Percentiles rank a stretch among this genome's conserved stretches.
phyloP scores from a whole-genome alignment of 306 rosid species.

The Bauhinia variegata region DNA sequence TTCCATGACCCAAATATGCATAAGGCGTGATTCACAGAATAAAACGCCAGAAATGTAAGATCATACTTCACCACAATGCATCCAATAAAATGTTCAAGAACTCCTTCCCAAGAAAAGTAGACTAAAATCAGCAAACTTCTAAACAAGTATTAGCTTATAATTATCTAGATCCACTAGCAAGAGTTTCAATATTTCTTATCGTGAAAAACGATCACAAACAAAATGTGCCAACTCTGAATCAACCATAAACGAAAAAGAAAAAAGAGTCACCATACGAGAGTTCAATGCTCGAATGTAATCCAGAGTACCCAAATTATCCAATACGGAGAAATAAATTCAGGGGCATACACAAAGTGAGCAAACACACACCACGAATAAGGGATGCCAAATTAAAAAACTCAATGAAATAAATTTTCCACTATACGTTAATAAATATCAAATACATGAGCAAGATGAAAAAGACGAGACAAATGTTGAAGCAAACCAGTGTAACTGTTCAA shows the following conservation, averaged over 20 bases:
- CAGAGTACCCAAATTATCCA: slow-evolving; percentile 2
- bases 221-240: slow-evolving; percentile 12
- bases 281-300: background rate
- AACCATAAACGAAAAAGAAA: background rate
- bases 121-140: background rate
- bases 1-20: no score
- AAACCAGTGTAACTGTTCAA: slow-evolving; percentile 12
- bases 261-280: background rate
- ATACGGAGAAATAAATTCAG: background rate
- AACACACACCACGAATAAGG: background rate
- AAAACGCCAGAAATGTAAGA: background rate
- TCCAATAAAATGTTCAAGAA: slow-evolving; percentile 12
- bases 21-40: no score
- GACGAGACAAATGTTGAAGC: background rate
- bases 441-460: background rate
- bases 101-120: slow-evolving; percentile 2
- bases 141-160: slow-evolving; percentile 1
- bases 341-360: slow-evolving; percentile 1
- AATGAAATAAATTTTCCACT: background rate
- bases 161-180: background rate
- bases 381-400: slow-evolving; percentile 2
- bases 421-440: background rate
- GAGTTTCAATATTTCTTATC: background rate
- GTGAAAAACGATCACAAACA: slow-evolving; percentile 20
- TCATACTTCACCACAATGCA: background rate